Percentiles rank a stretch among this genome's conserved stretches.
phyloP scores from a whole-genome alignment of 2,329 filamentous ascomycete genomes.

The Sarocladiaceae sp. region DNA sequence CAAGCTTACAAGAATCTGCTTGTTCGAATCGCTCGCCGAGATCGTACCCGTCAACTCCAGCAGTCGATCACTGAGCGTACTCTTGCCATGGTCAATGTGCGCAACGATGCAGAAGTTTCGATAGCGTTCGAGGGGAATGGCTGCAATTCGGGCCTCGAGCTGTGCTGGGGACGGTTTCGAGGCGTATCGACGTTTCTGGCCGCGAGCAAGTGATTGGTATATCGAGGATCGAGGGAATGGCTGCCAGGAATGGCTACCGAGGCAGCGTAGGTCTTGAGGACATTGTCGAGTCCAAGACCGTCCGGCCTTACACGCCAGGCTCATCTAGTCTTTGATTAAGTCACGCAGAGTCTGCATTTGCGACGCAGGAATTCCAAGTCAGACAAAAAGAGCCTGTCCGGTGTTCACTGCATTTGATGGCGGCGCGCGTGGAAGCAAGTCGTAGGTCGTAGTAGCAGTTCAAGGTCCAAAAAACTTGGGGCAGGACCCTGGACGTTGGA shows the following conservation, averaged over 20 bases:
- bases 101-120: constrained; percentile 99
- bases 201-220: no score
- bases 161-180: constrained; percentile 27
- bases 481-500: background rate
- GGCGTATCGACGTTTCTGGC: background rate
- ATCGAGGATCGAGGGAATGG: background rate
- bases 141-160: constrained; percentile 54
- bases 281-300: constrained; percentile 31
- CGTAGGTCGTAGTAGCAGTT: no score
- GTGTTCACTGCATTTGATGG: no score
- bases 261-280: background rate
- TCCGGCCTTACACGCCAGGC: constrained; percentile 30
- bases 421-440: no score
- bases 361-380: background rate
- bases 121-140: constrained; percentile 73
- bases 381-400: background rate
- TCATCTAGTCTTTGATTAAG: constrained; percentile 24
- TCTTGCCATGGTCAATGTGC: constrained; percentile 98
- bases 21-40: constrained; percentile 71
- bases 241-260: background rate
- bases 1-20: constrained; percentile 70
- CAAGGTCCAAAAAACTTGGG: background rate
- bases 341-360: background rate
- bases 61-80: constrained; percentile 86
- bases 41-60: constrained; percentile 95